Evolutionary conservation across 2,329 filamentous ascomycete species (phyloP).

Genomic region (Scedosporium aurantiacum): DNA sequence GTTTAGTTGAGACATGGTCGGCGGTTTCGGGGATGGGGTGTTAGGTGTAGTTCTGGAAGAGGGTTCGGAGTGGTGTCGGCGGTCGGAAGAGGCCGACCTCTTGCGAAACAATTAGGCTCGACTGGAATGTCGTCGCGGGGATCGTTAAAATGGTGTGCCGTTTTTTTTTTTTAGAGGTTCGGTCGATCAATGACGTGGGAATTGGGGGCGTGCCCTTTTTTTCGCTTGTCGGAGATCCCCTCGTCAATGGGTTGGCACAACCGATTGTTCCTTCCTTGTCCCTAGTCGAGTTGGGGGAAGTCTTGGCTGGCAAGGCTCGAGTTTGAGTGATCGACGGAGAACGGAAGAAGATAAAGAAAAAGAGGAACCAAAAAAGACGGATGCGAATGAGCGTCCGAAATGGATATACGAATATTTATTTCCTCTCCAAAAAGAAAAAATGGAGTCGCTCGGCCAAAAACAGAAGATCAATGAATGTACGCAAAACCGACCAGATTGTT

Average conservation of each 20-base stretch:
- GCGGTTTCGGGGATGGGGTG: neutral
- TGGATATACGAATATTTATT: too few species aligned
- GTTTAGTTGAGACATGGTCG: constrained; percentile 2
- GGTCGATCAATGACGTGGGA: neutral
- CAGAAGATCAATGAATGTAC: neutral
- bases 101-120: neutral
- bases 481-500: neutral
- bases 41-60: neutral
- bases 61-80: neutral
- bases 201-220: neutral
- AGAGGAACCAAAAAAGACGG: too few species aligned
- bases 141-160: neutral
- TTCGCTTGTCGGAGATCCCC: neutral
- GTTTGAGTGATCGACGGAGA: neutral
- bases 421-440: neutral
- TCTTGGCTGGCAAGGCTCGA: neutral
- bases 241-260: too few species aligned
- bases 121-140: neutral
- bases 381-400: too few species aligned
- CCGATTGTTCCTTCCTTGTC: too few species aligned
- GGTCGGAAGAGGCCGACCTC: too few species aligned
- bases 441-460: neutral
- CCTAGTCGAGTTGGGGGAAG: neutral
- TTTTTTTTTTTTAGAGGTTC: neutral
- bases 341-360: neutral